Evolutionary conservation across 345 rosid genomes (phyloP).

Genomic region (Lumnitzera racemosa): DNA sequence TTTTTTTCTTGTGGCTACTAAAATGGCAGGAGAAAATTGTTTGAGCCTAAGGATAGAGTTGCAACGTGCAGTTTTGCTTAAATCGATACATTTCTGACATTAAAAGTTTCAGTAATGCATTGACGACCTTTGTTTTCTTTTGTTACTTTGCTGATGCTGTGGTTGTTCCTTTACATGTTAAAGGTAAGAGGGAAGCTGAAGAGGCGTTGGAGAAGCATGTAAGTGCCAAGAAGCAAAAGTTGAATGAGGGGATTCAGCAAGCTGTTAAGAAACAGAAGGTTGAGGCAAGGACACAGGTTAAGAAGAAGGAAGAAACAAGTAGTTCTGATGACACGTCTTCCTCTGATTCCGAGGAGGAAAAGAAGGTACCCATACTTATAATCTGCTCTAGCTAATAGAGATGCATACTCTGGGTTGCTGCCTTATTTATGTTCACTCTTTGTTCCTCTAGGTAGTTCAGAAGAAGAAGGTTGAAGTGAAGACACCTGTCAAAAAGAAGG

Average conservation of each 20-base stretch:
- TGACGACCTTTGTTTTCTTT: too few species aligned
- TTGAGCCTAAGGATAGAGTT: too few species aligned
- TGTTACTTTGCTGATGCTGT: background rate
- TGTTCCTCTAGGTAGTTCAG: background rate
- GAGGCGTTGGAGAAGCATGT: constrained; percentile 41
- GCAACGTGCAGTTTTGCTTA: too few species aligned
- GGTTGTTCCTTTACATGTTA: background rate
- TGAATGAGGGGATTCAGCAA: constrained; percentile 25
- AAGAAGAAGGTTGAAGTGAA: constrained; percentile 6
- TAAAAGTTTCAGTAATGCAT: too few species aligned
- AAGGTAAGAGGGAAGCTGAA: constrained; percentile 74
- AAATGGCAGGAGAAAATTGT: too few species aligned
- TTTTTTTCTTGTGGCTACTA: too few species aligned
- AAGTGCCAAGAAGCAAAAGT: constrained; percentile 63
- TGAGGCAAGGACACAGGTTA: constrained; percentile 32
- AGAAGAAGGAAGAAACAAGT: constrained; percentile 40
- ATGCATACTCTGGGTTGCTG: background rate
- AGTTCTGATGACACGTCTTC: constrained; percentile 36
- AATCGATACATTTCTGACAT: too few species aligned
- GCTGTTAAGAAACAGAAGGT: constrained; percentile 40
- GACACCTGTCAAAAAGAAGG: background rate
- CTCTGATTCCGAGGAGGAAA: constrained; percentile 65
- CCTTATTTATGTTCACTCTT: background rate
- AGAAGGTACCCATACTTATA: constrained; percentile 22
- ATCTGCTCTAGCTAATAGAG: background rate